Evolutionary conservation across 2,329 filamentous ascomycete species (phyloP), one percentile per base, ranked within the genome.

Genomic region (Pseudogymnoascus sp.): DNA sequence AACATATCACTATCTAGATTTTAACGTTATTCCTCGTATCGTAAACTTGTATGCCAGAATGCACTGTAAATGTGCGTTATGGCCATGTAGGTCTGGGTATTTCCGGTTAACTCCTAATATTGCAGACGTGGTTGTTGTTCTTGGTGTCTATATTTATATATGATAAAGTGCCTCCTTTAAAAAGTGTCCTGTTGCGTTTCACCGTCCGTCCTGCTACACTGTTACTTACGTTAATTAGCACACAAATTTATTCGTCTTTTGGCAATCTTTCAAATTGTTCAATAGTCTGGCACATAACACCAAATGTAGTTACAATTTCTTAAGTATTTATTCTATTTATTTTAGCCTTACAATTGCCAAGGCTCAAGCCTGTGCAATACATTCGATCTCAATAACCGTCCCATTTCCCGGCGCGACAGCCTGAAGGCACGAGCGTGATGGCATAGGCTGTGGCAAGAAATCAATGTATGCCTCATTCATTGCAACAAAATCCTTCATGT

Each of bases 351-450:
- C 38, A 40, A 40, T 19, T 7, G n/a, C 38, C 38, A 40, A 9
- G 59, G 19, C 33, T 66, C 65, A 76, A 62, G 64, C 75, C 66
- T 77, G 76, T 3, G 76, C 76, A 68, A 78, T 78, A 67, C 76
- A 78, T 65, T 78, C 76, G 66, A 78, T 77, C 72, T 78, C 76
- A 67, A 78, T 77, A 7, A 77, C 75, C 11, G 76, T 77, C 1
- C 75, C 75, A 2, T 72, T 69, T 4, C 75, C 75, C 21, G 75
- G 76, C 23, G 75, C 67, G 15, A 77, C 63, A 3, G 76, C 76
- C 68, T 78, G 75, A 1, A 78, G 68, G 53, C 76, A 78, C 7
- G 76, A 77, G 9, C 76, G 70, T 6, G 76, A 75, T 17, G 76
- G 76, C 76, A 77, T 77, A 2, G 76, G 75, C 67, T 76, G 67